A percentile compares a stretch with the other conserved stretches of the same genome.
phyloP scores from a whole-genome alignment of 163 green algal genomes.

The Chloroidium sp. region DNA sequence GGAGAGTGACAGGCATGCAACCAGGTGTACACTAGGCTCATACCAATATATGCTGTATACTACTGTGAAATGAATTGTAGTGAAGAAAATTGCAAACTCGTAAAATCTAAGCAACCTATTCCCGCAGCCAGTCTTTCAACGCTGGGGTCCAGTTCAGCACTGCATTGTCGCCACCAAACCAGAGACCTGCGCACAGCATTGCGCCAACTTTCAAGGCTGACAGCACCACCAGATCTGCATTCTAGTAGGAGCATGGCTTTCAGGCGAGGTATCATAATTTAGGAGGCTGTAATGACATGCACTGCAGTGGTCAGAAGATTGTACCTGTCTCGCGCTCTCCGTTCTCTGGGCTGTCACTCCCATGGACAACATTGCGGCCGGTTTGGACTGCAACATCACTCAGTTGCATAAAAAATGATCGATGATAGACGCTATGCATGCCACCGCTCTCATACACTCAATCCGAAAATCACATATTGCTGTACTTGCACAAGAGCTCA shows the following conservation, averaged over 20 bases:
- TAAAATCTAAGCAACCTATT: constrained; percentile 5
- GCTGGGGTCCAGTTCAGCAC: constrained; percentile 26
- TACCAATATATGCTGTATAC: no score
- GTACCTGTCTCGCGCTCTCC: constrained; percentile 45
- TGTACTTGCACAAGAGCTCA: no score
- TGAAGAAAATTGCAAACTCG: no score
- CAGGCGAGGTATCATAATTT: not conserved
- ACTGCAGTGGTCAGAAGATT: not conserved
- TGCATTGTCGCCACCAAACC: constrained; percentile 31
- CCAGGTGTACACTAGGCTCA: no score
- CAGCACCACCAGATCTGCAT: not conserved
- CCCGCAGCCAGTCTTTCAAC: constrained; percentile 32
- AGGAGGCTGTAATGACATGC: not conserved
- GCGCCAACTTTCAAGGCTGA: not conserved
- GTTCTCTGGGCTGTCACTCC: constrained; percentile 67
- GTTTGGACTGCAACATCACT: constrained; percentile 32
- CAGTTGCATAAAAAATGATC: no score
- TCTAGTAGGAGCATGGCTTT: not conserved
- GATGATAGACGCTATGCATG: no score
- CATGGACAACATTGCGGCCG: constrained; percentile 93
- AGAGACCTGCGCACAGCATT: constrained; percentile 36
- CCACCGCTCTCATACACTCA: no score
- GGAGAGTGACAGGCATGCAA: no score
- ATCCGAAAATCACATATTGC: no score
- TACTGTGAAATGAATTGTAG: no score